These are phyloP conservation scores for Wickerhamiella azyma DNA, from an alignment of 805 yeast genomes.

Conservation along the genomic window DNA sequence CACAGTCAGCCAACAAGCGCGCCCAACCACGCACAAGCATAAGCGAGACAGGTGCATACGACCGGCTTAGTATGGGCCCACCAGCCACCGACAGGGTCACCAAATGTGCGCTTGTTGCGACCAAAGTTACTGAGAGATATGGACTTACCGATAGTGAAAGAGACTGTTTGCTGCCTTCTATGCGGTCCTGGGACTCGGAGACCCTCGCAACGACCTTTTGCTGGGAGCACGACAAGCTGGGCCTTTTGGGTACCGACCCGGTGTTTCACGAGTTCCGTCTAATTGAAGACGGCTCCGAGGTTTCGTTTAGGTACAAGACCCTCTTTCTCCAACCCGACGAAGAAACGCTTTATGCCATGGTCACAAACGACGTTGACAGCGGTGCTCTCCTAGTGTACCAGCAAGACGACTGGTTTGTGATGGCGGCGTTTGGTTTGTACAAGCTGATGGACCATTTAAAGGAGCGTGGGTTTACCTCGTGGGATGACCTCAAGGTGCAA, in stretches of 20 bases:
- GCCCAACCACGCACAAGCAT: too few relatives aligned
- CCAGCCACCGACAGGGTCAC: not conserved
- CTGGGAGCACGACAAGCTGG: conserved; percentile 5
- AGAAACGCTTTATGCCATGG: conserved; percentile 12
- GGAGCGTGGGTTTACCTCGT: conserved; percentile 1
- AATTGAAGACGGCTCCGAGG: not conserved
- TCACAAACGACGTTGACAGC: conserved; percentile 5
- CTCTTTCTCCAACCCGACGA: conserved; percentile 13
- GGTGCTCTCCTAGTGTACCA: conserved; percentile 11
- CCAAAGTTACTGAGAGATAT: not conserved
- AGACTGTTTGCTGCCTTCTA: not conserved
- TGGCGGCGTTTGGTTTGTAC: conserved; percentile 12
- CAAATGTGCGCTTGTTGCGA: not conserved
- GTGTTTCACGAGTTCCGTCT: conserved; percentile 6
- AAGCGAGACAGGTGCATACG: not conserved
- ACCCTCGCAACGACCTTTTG: not conserved
- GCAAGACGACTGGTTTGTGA: conserved; percentile 14
- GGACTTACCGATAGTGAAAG: not conserved
- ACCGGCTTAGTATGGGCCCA: not conserved
- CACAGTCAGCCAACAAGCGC: not conserved
- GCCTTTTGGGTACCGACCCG: not conserved
- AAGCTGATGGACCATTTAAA: conserved; percentile 6
- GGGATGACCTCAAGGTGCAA: not conserved
- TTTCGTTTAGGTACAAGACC: not conserved
- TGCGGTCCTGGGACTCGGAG: conserved; percentile 5